phyloP scores from a whole-genome alignment of 2,329 filamentous ascomycete species.

The Monilinia fructigena region DNA sequence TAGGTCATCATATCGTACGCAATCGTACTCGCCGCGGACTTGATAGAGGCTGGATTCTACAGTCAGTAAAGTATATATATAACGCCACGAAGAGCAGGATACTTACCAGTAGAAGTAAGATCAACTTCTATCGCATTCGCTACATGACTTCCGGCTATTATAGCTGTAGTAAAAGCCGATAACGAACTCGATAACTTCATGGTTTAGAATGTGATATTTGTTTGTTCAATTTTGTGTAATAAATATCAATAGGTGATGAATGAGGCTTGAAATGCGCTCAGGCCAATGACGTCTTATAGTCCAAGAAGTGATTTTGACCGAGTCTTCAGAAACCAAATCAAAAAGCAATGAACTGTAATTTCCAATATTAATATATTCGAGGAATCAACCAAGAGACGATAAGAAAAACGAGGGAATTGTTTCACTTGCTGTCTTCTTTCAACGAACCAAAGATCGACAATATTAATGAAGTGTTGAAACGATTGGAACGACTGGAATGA shows the following conservation, averaged over 20 bases:
- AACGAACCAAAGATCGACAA: slow-evolving; percentile 8
- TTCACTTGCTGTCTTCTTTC: not conserved
- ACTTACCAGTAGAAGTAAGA: slow-evolving; percentile 34
- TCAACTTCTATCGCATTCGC: slow-evolving; percentile 32
- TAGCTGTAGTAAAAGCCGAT: slow-evolving; percentile 16
- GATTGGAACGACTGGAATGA: not conserved
- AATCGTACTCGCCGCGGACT: slow-evolving; percentile 36
- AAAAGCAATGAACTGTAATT: not conserved
- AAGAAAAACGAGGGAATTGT: not conserved
- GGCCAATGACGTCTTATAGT: slow-evolving; percentile 7
- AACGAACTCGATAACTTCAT: slow-evolving; percentile 8
- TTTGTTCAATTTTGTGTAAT: not conserved
- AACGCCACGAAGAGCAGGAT: not conserved
- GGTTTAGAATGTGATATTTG: not conserved
- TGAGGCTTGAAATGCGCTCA: not conserved
- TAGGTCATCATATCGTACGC: slow-evolving; percentile 52
- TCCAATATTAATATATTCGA: not conserved
- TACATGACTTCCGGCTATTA: slow-evolving; percentile 26
- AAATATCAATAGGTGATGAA: not conserved
- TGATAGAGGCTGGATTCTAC: slow-evolving; percentile 37
- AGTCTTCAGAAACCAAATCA: not conserved
- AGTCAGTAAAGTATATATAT: slow-evolving; percentile 6
- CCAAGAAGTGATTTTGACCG: not conserved
- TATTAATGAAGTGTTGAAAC: not conserved
- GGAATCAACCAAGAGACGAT: too few species aligned